Percentiles rank a stretch among this genome's conserved stretches.
These are phyloP conservation scores for Tetracentron sinense DNA, from an alignment of 164 flowering plant species.

Conservation along the genomic window DNA sequence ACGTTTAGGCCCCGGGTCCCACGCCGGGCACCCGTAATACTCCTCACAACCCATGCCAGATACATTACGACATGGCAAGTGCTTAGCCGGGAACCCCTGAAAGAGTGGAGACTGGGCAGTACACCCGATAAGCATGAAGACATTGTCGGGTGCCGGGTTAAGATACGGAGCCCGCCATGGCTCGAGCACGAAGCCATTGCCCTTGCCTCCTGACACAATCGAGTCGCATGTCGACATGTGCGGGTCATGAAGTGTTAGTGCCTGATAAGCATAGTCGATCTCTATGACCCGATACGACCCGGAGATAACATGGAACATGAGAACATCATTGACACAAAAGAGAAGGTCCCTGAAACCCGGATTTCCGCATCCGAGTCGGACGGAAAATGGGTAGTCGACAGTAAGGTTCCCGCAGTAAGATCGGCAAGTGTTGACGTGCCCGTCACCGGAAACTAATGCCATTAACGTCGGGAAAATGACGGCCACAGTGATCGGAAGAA, in stretches of 20 bases:
- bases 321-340: constrained; percentile 78
- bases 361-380: constrained; percentile 76
- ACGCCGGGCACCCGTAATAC: constrained; percentile 68
- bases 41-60: constrained; percentile 95
- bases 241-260: constrained; percentile 75
- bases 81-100: constrained; percentile 79
- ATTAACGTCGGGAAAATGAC: constrained; percentile 7
- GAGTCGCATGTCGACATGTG: constrained; percentile 71
- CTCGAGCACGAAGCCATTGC: constrained; percentile 79
- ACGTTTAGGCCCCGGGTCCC: constrained; percentile 41
- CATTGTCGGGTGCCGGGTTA: constrained; percentile 64
- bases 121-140: constrained; percentile 83
- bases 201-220: constrained; percentile 51
- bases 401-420: constrained; percentile 86
- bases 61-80: constrained; percentile 73
- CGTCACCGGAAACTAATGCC: constrained; percentile 10
- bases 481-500: constrained; percentile 14
- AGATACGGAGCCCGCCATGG: constrained; percentile 60
- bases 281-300: constrained; percentile 85
- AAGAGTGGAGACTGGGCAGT: constrained; percentile 71
- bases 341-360: constrained; percentile 68
- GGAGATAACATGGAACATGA: constrained; percentile 81
- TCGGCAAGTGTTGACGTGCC: constrained; percentile 36
- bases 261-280: constrained; percentile 74
- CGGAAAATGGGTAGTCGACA: constrained; percentile 74